A percentile compares a stretch with the other conserved stretches of the same genome.
phyloP scores from a whole-genome alignment of 2,329 filamentous ascomycete species.

The Sordariomycetes sp. region DNA sequence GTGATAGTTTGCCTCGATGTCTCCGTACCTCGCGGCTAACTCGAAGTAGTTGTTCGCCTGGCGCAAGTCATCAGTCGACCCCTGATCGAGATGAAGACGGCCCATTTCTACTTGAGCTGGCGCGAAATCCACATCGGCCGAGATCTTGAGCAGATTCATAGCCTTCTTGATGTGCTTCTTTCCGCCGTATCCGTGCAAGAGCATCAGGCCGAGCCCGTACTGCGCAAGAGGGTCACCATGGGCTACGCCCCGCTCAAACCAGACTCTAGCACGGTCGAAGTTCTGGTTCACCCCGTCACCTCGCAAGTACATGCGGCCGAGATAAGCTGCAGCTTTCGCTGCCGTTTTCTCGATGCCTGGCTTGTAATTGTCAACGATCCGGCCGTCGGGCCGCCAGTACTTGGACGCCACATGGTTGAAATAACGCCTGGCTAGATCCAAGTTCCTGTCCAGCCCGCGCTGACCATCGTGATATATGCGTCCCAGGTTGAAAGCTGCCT shows the following conservation, averaged over 20 bases:
- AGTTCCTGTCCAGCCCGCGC: conserved; percentile 62
- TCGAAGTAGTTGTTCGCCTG: conserved; percentile 83
- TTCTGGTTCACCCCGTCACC: conserved; percentile 78
- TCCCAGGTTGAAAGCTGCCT: conserved; percentile 77
- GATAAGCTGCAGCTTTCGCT: conserved; percentile 74
- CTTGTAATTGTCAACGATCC: conserved; percentile 59
- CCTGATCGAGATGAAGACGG: conserved; percentile 78
- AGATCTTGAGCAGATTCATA: conserved; percentile 65
- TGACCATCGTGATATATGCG: conserved; percentile 85
- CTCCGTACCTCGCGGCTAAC: conserved; percentile 69
- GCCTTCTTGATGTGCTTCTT: conserved; percentile 61
- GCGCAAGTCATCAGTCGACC: conserved; percentile 56
- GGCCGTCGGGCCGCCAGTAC: conserved; percentile 77
- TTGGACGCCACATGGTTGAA: conserved; percentile 71
- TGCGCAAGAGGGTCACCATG: conserved; percentile 77
- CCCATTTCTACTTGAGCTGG: conserved; percentile 78
- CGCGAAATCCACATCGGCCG: conserved; percentile 74
- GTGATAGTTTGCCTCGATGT: conserved; percentile 87
- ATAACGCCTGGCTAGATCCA: conserved; percentile 66
- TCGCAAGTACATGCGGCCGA: conserved; percentile 82
- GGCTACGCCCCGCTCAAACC: conserved; percentile 72
- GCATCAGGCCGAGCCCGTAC: conserved; percentile 75
- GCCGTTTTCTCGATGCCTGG: conserved; percentile 68
- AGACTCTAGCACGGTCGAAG: conserved; percentile 64
- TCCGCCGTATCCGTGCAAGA: conserved; percentile 69